Conservation (phyloP, 805 yeast genomes). For the Alloascoidea africana region DNA sequence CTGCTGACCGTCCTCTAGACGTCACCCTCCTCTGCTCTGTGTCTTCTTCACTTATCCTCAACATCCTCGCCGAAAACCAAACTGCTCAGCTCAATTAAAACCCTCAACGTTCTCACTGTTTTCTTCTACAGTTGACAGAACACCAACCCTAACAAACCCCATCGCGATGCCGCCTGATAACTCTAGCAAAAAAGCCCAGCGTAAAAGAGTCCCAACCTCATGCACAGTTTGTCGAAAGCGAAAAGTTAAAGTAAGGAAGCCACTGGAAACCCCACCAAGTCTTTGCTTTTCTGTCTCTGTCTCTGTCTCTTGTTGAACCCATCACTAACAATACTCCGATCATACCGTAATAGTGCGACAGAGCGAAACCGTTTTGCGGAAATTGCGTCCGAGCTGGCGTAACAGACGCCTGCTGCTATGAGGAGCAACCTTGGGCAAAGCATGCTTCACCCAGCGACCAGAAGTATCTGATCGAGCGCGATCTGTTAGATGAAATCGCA, state of each 20-base stretch:
- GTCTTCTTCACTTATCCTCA: no score
- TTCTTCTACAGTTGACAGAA: no score
- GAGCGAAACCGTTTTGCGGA: conserved; percentile 2
- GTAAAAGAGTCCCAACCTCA: not conserved
- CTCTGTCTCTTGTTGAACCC: not conserved
- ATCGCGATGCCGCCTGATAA: not conserved
- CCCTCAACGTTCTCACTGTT: no score
- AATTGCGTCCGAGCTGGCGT: not conserved
- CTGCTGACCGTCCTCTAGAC: no score
- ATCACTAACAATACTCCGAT: no score
- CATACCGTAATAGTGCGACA: not conserved
- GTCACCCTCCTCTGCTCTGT: no score
- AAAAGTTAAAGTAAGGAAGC: not conserved
- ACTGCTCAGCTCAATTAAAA: no score
- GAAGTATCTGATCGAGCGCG: no score
- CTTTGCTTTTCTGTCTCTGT: no score
- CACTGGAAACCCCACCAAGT: no score
- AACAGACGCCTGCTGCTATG: not conserved
- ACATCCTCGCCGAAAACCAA: no score
- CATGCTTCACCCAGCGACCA: not conserved
- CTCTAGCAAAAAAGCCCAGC: not conserved
- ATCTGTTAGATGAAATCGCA: conserved; percentile 2
- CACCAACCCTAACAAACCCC: no score
- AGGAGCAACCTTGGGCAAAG: conserved; percentile 3
- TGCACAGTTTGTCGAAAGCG: conserved; percentile 1